Percentiles rank a stretch among this genome's conserved stretches.
Evolutionary conservation across 768 basidiomycete genomes (phyloP).

Genomic region (Roridomyces roridus): DNA sequence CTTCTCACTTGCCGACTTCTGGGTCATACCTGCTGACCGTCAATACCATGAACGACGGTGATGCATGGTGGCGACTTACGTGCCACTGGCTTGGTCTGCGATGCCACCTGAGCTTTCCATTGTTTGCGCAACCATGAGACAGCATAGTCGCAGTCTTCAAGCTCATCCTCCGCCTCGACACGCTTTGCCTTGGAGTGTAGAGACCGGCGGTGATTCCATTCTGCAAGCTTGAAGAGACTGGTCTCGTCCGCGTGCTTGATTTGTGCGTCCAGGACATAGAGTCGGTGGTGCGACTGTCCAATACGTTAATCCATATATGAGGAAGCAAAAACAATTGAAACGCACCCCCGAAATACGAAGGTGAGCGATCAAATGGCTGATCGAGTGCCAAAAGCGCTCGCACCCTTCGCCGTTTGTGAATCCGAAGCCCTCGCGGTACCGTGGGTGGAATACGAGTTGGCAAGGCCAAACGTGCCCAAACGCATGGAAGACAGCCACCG

Average conservation of each 20-base stretch:
- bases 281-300: conserved; percentile 31
- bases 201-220: conserved; percentile 9
- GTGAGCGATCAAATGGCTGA: conserved; percentile 32
- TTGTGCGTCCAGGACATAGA: conserved; percentile 34
- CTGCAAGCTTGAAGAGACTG: conserved; percentile 13
- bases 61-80: background rate
- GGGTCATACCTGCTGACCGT: background rate
- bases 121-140: background rate
- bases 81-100: conserved; percentile 5
- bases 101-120: background rate
- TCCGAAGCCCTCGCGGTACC: conserved; percentile 37
- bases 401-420: conserved; percentile 36
- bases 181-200: conserved; percentile 2
- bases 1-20: background rate
- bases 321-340: background rate
- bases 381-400: conserved; percentile 40
- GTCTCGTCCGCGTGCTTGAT: conserved; percentile 24
- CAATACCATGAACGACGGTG: too few relatives aligned
- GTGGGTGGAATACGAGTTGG: conserved; percentile 42
- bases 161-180: background rate
- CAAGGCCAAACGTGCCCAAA: conserved; percentile 49
- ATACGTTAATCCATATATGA: background rate
- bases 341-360: conserved; percentile 35
- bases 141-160: background rate
- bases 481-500: conserved; percentile 44